Conservation (phyloP, 495 filamentous ascomycete genomes). For the Penicillium chermesinum region DNA sequence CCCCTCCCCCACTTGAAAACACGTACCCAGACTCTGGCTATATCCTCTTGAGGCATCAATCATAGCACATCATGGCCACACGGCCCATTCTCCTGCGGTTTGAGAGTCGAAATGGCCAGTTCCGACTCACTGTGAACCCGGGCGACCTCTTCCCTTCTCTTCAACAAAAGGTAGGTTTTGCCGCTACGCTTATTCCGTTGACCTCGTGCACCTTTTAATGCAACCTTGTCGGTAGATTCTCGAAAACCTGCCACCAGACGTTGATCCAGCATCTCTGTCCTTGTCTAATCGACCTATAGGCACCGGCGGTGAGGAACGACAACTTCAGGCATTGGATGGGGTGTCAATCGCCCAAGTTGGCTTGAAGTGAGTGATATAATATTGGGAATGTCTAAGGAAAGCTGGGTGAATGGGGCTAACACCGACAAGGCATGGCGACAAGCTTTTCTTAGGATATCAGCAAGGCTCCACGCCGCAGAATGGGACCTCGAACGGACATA, state of each 20-base stretch:
- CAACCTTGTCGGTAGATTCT: slow-evolving; percentile 40
- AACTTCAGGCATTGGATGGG: slow-evolving; percentile 59
- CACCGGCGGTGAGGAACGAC: slow-evolving; percentile 66
- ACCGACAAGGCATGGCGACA: slow-evolving; percentile 71
- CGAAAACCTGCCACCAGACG: slow-evolving; percentile 60
- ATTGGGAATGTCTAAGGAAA: neutral
- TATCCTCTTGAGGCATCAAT: neutral
- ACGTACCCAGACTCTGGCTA: neutral
- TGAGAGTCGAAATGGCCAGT: slow-evolving; percentile 53
- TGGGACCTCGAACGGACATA: slow-evolving; percentile 36
- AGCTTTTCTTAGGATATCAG: slow-evolving; percentile 79
- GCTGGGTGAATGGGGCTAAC: neutral
- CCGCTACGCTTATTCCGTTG: neutral
- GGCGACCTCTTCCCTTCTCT: slow-evolving; percentile 43
- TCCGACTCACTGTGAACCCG: slow-evolving; percentile 46
- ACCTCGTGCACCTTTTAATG: neutral
- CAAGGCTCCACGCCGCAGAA: slow-evolving; percentile 49
- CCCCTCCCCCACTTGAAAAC: neutral
- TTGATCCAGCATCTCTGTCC: slow-evolving; percentile 67
- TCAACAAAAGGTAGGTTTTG: slow-evolving; percentile 33
- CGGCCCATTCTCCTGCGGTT: slow-evolving; percentile 48
- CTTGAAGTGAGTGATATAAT: slow-evolving; percentile 51
- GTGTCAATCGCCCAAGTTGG: slow-evolving; percentile 66
- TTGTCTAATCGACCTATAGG: slow-evolving; percentile 77
- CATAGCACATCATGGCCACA: slow-evolving; percentile 32